These are phyloP conservation scores for Boletus tylopilopsis DNA, from an alignment of 768 basidiomycete genomes.

Conservation along the genomic window DNA sequence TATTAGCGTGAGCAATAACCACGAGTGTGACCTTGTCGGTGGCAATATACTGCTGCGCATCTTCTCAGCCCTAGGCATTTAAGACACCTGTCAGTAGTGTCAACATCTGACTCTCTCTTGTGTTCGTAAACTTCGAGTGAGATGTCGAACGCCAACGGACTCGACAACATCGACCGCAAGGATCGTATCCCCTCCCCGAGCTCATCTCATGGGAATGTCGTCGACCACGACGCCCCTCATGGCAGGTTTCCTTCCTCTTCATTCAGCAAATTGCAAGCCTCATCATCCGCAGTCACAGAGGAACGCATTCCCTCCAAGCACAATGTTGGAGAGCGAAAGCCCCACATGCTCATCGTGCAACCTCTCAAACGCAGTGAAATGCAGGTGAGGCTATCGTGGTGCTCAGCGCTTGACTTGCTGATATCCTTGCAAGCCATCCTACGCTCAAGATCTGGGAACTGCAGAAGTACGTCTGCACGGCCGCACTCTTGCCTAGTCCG, in stretches of 20 bases:
- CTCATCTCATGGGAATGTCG: conserved; percentile 55
- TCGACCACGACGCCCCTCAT: conserved; percentile 65
- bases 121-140: background rate
- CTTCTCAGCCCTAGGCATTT: background rate
- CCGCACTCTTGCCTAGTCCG: background rate
- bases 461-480: conserved; percentile 39
- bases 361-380: conserved; percentile 82
- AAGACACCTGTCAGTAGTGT: background rate
- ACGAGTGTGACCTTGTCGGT: background rate
- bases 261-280: conserved; percentile 1
- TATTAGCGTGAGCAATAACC: no score
- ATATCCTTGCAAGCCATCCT: conserved; percentile 62
- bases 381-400: conserved; percentile 53
- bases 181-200: conserved; percentile 43
- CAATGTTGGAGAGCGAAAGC: conserved; percentile 24
- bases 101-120: background rate
- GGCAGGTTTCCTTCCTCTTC: conserved; percentile 39
- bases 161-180: conserved; percentile 42
- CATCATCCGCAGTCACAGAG: conserved; percentile 55
- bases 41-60: conserved; percentile 1
- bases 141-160: conserved; percentile 26
- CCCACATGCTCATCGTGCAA: conserved; percentile 72
- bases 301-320: conserved; percentile 39
- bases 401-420: background rate
- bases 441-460: conserved; percentile 84